Evolutionary conservation across 2,329 filamentous ascomycete genomes (phyloP).

Genomic region (Phaeomoniella chlamydospora): DNA sequence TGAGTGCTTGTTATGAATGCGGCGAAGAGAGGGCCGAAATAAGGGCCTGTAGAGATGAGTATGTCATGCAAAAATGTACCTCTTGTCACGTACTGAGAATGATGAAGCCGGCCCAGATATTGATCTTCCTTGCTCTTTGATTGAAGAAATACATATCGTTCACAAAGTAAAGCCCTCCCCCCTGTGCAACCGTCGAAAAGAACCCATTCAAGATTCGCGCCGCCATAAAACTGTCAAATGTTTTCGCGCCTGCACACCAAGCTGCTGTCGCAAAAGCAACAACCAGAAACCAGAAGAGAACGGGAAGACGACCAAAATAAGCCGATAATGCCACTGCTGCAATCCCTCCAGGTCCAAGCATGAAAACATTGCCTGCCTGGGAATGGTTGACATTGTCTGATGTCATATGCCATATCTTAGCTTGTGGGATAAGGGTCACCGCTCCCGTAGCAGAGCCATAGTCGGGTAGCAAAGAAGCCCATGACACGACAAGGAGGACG

Average conservation of each 20-base stretch:
- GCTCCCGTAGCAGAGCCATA: conserved; percentile 26
- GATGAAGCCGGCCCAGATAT: conserved; percentile 21
- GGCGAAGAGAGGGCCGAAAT: conserved; percentile 12
- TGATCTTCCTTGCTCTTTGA: conserved; percentile 24
- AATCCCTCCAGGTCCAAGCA: conserved; percentile 26
- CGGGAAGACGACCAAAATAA: conserved; percentile 29
- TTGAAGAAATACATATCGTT: conserved; percentile 27
- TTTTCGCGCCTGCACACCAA: conserved; percentile 22
- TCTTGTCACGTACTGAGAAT: conserved; percentile 14
- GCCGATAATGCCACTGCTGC: conserved; percentile 24
- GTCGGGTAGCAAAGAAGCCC: conserved; percentile 23
- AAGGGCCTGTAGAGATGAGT: conserved; percentile 6
- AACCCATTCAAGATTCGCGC: conserved; percentile 29
- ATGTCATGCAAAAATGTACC: not conserved
- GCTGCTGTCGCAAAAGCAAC: conserved; percentile 20
- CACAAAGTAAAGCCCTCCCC: conserved; percentile 27
- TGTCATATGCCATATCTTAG: conserved; percentile 21
- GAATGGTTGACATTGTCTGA: conserved; percentile 23
- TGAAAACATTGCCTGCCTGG: conserved; percentile 27
- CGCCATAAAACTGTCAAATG: conserved; percentile 24
- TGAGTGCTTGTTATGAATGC: conserved; percentile 22
- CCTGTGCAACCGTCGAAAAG: conserved; percentile 26
- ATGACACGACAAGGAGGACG: conserved; percentile 22
- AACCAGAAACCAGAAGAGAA: conserved; percentile 24
- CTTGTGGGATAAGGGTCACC: conserved; percentile 24